Base-by-base conservation (phyloP, 176 grass and related monocot species). In the Areca catechu region DNA sequence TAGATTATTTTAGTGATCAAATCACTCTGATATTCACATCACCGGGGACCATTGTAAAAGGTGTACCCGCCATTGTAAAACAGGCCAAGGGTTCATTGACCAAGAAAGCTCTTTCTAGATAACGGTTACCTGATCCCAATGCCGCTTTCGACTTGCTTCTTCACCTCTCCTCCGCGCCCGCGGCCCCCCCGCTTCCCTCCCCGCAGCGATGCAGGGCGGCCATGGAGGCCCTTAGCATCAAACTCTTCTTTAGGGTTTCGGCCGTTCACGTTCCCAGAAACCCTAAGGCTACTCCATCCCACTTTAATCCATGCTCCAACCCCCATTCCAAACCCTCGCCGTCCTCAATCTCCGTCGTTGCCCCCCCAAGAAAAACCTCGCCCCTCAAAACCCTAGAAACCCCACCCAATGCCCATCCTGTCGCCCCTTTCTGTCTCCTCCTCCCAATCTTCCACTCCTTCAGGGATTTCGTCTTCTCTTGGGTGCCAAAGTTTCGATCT, bases 151-250 rank as follows among this genome's bases (percentile, higher is more conserved):
- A 19, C 21, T 53, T 57, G 24, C 25, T 54, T n/a, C 30, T 29
- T 29, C 5, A 1, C 27, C 4, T 4, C 20, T 54, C 51, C n/a
- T n/a, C n/a, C n/a, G n/a, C n/a, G n/a, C n/a, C n/a, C n/a, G n/a
- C n/a, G n/a, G n/a, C n/a, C 54, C 18, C 50, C 48, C 24, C 67
- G 52, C 63, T 61, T 48, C 24, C 4, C 24, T 25, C 18, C 54
- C 25, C 19, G 67, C 19, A 72, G 85, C 77, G 72, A 91, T 91
- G 93, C 87, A 19, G 71, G 82, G 80, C 57, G 53, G 68, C 87
- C 55, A 97, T 97, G 93, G 87, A 82, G 68, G 58, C 66, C 52
- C 71, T 84, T 58, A 83, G 78, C 81, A 72, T 78, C 60, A 80
- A 76, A 54, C 78, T 65, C 72, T 83, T 71, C 71, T 65, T 72